Evolutionary conservation across 768 basidiomycete species (phyloP).

Genomic region (Termitomyces sp.): DNA sequence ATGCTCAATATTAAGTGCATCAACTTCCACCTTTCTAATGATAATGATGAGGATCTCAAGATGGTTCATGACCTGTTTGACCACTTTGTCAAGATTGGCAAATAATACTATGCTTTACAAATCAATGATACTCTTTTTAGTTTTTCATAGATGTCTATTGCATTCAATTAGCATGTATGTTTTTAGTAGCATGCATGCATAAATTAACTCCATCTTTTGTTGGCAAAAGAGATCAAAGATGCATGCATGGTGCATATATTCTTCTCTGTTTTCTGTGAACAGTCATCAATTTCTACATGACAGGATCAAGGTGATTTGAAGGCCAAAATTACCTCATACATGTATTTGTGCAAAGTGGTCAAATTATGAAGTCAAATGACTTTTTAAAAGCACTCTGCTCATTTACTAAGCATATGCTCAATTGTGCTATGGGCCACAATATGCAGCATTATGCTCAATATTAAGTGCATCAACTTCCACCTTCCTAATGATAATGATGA

Average conservation of each 20-base stretch:
- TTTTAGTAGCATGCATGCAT: conserved; percentile 2
- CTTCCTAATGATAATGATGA: background rate
- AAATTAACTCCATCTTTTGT: background rate
- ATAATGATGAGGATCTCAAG: background rate
- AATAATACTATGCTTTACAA: background rate
- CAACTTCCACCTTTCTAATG: background rate
- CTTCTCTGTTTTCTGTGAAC: too few relatives aligned
- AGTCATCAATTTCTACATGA: too few relatives aligned
- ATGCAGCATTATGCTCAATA: conserved; percentile 1
- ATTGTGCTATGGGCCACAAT: background rate
- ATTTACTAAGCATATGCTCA: background rate
- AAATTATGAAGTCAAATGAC: background rate
- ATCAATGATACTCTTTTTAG: background rate
- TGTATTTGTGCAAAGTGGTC: background rate
- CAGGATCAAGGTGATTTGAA: background rate
- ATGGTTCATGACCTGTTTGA: background rate
- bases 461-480: background rate
- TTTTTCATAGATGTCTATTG: background rate
- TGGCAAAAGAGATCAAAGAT: too few relatives aligned
- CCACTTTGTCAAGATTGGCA: background rate
- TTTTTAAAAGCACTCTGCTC: background rate
- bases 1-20: background rate
- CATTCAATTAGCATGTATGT: background rate
- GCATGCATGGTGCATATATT: too few relatives aligned
- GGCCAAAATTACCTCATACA: too few relatives aligned